Evolutionary conservation across 2,329 filamentous ascomycete genomes (phyloP).

Genomic region (Pseudopyrenochaeta lycopersici): DNA sequence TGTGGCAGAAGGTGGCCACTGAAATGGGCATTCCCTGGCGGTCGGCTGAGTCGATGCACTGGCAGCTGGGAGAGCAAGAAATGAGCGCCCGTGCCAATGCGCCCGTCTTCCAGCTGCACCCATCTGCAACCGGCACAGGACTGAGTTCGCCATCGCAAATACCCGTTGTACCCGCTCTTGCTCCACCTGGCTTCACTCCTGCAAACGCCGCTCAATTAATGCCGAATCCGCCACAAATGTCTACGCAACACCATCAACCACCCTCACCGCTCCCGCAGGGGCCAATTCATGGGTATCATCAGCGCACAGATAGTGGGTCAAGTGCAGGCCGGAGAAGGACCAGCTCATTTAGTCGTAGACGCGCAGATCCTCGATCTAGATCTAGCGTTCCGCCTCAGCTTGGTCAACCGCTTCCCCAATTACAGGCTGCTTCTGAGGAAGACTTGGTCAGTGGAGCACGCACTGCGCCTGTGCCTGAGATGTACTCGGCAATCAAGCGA

Average conservation of each 20-base stretch:
- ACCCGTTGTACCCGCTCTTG: conserved; percentile 32
- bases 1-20: conserved; percentile 96
- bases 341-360: conserved; percentile 46
- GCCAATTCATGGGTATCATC: conserved; percentile 43
- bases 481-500: conserved; percentile 39
- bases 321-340: conserved; percentile 43
- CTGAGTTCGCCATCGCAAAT: conserved; percentile 41
- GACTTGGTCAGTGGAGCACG: conserved; percentile 47
- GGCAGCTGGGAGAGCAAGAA: conserved; percentile 91
- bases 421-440: conserved; percentile 43
- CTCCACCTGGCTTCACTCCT: conserved; percentile 47
- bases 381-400: conserved; percentile 49
- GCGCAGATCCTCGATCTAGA: conserved; percentile 40
- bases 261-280: conserved; percentile 34
- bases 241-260: conserved; percentile 37
- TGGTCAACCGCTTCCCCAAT: conserved; percentile 41
- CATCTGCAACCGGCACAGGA: conserved; percentile 45
- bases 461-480: conserved; percentile 43
- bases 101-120: conserved; percentile 74
- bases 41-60: conserved; percentile 97
- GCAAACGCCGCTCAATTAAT: conserved; percentile 50
- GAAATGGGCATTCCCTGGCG: conserved; percentile 96
- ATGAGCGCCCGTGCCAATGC: conserved; percentile 94
- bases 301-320: conserved; percentile 43
- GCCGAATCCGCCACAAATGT: conserved; percentile 32